These are phyloP conservation scores for Neurospora tetraspora DNA, from an alignment of 495 filamentous ascomycete species.

Conservation along the genomic window DNA sequence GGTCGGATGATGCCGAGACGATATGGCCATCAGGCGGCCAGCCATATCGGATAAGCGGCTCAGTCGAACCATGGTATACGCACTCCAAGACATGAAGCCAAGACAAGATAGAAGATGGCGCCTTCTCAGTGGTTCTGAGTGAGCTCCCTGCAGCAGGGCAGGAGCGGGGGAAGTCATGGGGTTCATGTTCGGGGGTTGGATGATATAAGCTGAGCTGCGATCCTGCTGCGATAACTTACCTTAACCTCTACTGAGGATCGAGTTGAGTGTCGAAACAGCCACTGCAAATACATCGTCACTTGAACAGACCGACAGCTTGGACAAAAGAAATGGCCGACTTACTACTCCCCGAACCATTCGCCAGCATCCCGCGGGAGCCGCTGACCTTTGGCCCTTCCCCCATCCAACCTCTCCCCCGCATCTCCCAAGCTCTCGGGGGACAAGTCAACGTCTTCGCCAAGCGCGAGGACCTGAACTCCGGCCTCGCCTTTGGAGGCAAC, in stretches of 20 bases:
- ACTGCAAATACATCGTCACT: no score
- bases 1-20: not conserved
- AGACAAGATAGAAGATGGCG: not conserved
- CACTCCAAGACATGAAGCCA: not conserved
- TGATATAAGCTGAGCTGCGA: not conserved
- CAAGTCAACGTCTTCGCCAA: slow-evolving; percentile 51
- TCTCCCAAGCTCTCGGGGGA: slow-evolving; percentile 43
- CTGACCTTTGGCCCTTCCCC: slow-evolving; percentile 50
- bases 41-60: not conserved
- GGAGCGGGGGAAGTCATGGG: not conserved
- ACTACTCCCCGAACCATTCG: slow-evolving; percentile 46
- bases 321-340: slow-evolving; percentile 16
- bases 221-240: not conserved
- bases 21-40: not conserved
- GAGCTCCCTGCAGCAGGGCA: not conserved
- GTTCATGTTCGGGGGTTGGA: not conserved
- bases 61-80: not conserved
- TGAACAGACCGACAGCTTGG: no score
- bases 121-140: not conserved
- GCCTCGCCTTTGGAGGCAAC: slow-evolving; percentile 54
- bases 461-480: slow-evolving; percentile 53
- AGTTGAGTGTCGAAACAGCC: no score
- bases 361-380: slow-evolving; percentile 42
- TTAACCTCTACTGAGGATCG: no score
- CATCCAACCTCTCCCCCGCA: slow-evolving; percentile 50